These are phyloP conservation scores for Rhizopus arrhizus DNA, from an alignment of 371 early-diverging fungal species.

Conservation along the genomic window DNA sequence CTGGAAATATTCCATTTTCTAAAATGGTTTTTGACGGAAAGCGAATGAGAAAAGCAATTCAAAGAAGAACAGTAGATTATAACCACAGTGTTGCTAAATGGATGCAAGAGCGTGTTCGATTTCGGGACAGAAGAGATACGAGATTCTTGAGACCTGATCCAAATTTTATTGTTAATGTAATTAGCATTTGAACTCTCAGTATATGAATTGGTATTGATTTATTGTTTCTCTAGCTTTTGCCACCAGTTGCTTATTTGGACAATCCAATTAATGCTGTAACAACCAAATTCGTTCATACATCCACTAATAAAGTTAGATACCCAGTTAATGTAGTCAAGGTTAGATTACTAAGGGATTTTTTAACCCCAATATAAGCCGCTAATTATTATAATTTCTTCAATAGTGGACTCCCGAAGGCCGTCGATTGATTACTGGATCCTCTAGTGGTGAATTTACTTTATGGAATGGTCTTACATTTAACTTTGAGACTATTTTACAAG, in stretches of 20 bases:
- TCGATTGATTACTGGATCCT: slow-evolving; percentile 95
- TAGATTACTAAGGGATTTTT: slow-evolving; percentile 25
- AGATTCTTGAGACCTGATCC: slow-evolving; percentile 80
- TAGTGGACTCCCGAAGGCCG: slow-evolving; percentile 99
- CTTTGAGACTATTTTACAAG: slow-evolving; percentile 99
- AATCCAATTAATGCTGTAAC: slow-evolving; percentile 85
- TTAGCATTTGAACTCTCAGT: slow-evolving; percentile 9
- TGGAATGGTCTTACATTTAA: slow-evolving; percentile 99
- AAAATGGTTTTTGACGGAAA: slow-evolving; percentile 83
- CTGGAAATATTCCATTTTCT: slow-evolving; percentile 44
- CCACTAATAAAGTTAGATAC: slow-evolving; percentile 96
- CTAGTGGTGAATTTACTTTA: slow-evolving; percentile 98
- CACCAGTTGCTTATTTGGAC: slow-evolving; percentile 77
- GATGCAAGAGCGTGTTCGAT: slow-evolving; percentile 69
- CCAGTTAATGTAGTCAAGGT: slow-evolving; percentile 95
- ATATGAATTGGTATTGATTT: not conserved
- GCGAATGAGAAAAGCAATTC: slow-evolving; percentile 93
- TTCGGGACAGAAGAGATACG: slow-evolving; percentile 65
- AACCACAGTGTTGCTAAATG: slow-evolving; percentile 85
- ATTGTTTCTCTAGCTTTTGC: slow-evolving; percentile 57
- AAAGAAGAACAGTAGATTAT: slow-evolving; percentile 95
- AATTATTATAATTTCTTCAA: not conserved
- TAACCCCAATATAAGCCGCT: not conserved
- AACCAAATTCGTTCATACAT: slow-evolving; percentile 94
- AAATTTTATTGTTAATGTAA: slow-evolving; percentile 86